A percentile compares a stretch with the other conserved stretches of the same genome.
phyloP scores from a whole-genome alignment of 768 basidiomycete species.

The Lentinula detonsa region DNA sequence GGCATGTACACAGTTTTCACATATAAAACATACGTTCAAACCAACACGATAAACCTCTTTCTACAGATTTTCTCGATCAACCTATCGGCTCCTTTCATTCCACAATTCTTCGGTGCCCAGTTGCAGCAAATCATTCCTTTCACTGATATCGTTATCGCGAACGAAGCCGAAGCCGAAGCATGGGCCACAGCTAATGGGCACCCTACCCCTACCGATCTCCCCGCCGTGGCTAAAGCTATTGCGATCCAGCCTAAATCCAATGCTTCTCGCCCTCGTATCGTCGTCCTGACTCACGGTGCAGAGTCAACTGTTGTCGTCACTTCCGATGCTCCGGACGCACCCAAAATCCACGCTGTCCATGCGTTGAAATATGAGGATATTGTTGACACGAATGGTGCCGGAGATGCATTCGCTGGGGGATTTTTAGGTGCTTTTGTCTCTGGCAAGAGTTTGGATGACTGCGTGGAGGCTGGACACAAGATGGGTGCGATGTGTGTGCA shows the following conservation, averaged over 20 bases:
- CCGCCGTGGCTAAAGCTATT: constrained; percentile 66
- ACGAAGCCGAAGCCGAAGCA: constrained; percentile 89
- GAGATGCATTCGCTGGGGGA: constrained; percentile 95
- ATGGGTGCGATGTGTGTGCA: constrained; percentile 82
- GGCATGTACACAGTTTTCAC: constrained; percentile 31
- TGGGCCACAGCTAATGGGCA: constrained; percentile 75
- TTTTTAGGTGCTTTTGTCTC: constrained; percentile 82
- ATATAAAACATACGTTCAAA: background rate
- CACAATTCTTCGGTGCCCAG: constrained; percentile 85
- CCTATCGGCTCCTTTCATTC: constrained; percentile 95
- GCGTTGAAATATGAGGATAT: constrained; percentile 58
- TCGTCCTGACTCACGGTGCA: constrained; percentile 89
- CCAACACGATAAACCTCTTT: background rate
- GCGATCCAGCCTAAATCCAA: constrained; percentile 76
- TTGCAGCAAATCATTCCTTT: constrained; percentile 77
- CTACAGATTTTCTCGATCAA: constrained; percentile 82
- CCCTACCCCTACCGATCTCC: constrained; percentile 58
- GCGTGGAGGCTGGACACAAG: constrained; percentile 81
- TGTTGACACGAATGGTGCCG: constrained; percentile 97
- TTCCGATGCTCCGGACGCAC: constrained; percentile 44
- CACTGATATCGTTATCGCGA: constrained; percentile 91
- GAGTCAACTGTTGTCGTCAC: constrained; percentile 72
- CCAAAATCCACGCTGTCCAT: constrained; percentile 54
- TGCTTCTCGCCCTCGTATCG: constrained; percentile 66
- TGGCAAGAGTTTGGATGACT: constrained; percentile 74